Base-by-base conservation (phyloP, 495 filamentous ascomycete genomes). In the Lindgomyces ingoldianus region DNA sequence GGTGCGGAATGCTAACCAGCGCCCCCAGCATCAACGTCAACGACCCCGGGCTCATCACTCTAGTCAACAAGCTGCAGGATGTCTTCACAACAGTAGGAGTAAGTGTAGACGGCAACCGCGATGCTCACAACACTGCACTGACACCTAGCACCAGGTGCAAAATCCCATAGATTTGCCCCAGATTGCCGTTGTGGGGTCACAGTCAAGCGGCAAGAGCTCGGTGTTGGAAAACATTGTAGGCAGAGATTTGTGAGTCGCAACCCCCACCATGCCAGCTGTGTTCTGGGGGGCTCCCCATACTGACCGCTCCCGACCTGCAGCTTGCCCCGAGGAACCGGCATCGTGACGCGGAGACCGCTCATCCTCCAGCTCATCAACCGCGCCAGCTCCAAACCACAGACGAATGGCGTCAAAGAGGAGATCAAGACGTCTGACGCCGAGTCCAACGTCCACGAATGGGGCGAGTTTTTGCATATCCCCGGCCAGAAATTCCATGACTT, bases 171-270 rank as follows among this genome's bases (percentile, higher is more conserved):
- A 99, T 82, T 78, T 99, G 62, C 95, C 95, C 25, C 95, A 99
- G 81, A 99, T 99, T 78, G 94, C 89, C 62, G 95, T 99, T 60
- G 95, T 99, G 49, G 95, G 95, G 69, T 97, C 93, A 74, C 95
- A 99, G 81, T 98, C 95, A 12, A 96, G 92, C 76, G 95, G 95
- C 74, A 99, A 99, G 87, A 97, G 93, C 81, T 98, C 94, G n/a
- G 95, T 99, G 70, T 77, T 99, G 72, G 95, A 99, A 79, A 99
- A 99, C 73, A 99, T 99, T 70, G 95, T 99, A 42, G 95, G 95
- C 39, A 84, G 95, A 79, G 94, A 99, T 79, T 98, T 99, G 95
- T 98, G 83, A 76, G 90, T 75, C 36, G 36, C 42, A 33, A 49
- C 51, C 14, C 30, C 27, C 59, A 53, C 44, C 41, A 60, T 26